Evolutionary conservation across 2,329 filamentous ascomycete species (phyloP), one percentile per base, ranked within the genome.

Genomic region (Colletotrichum liaoningense): DNA sequence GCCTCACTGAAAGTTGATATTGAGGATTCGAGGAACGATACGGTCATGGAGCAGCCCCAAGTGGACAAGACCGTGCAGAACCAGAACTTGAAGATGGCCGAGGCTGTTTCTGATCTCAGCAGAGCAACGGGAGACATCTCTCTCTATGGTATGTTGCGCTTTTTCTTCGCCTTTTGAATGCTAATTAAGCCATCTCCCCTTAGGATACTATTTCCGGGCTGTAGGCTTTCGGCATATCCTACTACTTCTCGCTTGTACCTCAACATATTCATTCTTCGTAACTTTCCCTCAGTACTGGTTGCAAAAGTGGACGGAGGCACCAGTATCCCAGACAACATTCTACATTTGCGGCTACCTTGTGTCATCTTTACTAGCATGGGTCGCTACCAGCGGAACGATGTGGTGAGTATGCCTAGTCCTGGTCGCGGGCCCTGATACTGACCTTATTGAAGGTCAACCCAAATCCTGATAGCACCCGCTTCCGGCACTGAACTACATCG

Each of bases 251-350:
- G 57, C 52, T 9, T 76, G 73, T 46, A 67, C 58, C 6, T 35
- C 54, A 5, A 63, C 19, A 3, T 71, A 63, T n/a, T 67, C 66
- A 0, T 33, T 63, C 16, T 74, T 64, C 7, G 16, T 73, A 2
- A 74, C 71, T 1, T 65, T 73, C 4, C 65, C 66, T 3, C 74
- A 71, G 8, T 67, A 74, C 33, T 75, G 56, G 73, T 22, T 75
- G 3, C 63, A 70, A 9, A 49, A 59, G 6, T 75, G 74, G 74
- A 69, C 69, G 1, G 73, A 69, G 24, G 57, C 71, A 2, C 72
- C 72, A 6, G 19, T 11, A 4, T 60, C 57, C 0, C 33, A 73
- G 12, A 73, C 62, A 0, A 60, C 19, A 35, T 73, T 70, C 11
- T 71, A 71, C 9, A n/a, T 62, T 4, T 49, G 46, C 16, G 67